A percentile compares a stretch with the other conserved stretches of the same genome.
These are phyloP conservation scores for Flaveria robusta DNA, from an alignment of 129 eudicot genomes.

Conservation along the genomic window DNA sequence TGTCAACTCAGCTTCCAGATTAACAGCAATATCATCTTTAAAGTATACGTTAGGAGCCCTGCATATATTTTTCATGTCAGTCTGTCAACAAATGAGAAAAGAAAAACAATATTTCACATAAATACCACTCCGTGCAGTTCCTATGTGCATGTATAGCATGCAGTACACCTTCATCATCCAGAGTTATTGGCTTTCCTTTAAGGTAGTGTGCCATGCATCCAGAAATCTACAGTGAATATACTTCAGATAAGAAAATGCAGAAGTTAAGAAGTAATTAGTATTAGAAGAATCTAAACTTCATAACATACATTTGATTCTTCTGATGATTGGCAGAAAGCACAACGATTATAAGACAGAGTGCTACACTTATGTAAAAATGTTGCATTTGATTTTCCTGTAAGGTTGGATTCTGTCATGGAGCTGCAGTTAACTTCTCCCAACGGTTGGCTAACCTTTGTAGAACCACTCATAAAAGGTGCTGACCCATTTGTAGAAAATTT, in stretches of 20 bases:
- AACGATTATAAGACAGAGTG: conserved; percentile 25
- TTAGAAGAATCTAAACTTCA: not conserved
- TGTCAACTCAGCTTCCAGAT: conserved; percentile 70
- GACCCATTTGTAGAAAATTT: conserved; percentile 31
- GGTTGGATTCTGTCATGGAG: conserved; percentile 11
- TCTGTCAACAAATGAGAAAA: conserved; percentile 11
- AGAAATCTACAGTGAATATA: conserved; percentile 52
- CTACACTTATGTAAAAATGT: conserved; percentile 48
- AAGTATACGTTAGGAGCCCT: conserved; percentile 98
- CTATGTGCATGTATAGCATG: conserved; percentile 66
- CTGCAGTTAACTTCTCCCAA: conserved; percentile 19
- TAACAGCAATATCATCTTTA: conserved; percentile 72
- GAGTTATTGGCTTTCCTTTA: conserved; percentile 62
- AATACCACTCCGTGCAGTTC: conserved; percentile 89
- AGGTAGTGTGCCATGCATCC: conserved; percentile 78
- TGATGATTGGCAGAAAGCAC: conserved; percentile 75
- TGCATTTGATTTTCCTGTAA: conserved; percentile 21
- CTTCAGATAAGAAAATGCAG: conserved; percentile 3
- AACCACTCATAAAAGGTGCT: conserved; percentile 13
- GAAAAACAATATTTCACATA: not conserved
- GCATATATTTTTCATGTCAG: conserved; percentile 25
- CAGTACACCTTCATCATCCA: conserved; percentile 38
- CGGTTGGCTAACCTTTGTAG: conserved; percentile 29
- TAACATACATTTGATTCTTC: conserved; percentile 69
- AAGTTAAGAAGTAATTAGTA: not conserved